These are phyloP conservation scores for Isoetes engelmannii DNA, from an alignment of 83 land plant species.

Conservation along the genomic window DNA sequence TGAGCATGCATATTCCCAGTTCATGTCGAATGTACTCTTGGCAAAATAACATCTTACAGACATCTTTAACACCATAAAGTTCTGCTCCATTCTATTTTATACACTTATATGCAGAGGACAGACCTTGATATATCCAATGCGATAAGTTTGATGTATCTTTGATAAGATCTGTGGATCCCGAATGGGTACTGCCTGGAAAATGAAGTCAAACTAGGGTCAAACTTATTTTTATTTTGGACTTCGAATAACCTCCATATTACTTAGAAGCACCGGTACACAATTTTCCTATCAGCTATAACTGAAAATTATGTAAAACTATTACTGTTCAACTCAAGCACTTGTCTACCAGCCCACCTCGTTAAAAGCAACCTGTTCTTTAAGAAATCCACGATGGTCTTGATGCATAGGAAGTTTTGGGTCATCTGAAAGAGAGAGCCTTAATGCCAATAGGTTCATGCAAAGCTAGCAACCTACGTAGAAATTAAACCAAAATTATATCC, in stretches of 20 bases:
- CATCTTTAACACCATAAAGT: not conserved
- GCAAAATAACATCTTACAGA: constrained; percentile 78
- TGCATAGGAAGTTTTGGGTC: constrained; percentile 60
- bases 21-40: too few relatives aligned
- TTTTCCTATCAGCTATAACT: too few relatives aligned
- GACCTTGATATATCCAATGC: constrained; percentile 89
- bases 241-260: too few relatives aligned
- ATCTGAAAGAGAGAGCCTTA: constrained; percentile 46
- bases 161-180: constrained; percentile 61
- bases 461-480: too few relatives aligned
- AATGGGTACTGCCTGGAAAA: constrained; percentile 65
- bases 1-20: too few relatives aligned
- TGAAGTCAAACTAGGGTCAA: too few relatives aligned
- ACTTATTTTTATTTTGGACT: too few relatives aligned
- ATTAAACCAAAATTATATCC: too few relatives aligned
- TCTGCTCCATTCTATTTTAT: not conserved
- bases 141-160: constrained; percentile 87
- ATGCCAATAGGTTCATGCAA: too few relatives aligned
- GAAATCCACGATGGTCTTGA: constrained; percentile 65
- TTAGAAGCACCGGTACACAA: too few relatives aligned
- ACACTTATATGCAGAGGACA: constrained; percentile 2
- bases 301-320: too few relatives aligned
- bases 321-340: too few relatives aligned
- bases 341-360: constrained; percentile 58
- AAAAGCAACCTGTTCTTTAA: constrained; percentile 80